A percentile compares a stretch with the other conserved stretches of the same genome.
These are phyloP conservation scores for Aspergillus melleus DNA, from an alignment of 2,329 filamentous ascomycete species.

Conservation along the genomic window DNA sequence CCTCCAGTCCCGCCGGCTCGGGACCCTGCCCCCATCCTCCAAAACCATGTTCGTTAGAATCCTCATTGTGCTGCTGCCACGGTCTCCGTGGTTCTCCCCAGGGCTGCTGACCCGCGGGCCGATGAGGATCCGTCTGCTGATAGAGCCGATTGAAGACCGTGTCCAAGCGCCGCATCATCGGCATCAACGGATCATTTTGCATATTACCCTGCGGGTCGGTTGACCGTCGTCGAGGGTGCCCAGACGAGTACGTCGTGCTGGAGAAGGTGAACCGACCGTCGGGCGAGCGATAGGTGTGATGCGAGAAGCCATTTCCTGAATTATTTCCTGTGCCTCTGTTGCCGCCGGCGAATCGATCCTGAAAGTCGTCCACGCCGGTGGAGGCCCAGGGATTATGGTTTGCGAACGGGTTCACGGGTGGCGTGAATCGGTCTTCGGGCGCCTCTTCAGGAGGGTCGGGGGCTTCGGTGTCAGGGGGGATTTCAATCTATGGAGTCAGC, in stretches of 20 bases:
- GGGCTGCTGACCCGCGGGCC: neutral
- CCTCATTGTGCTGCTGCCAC: neutral
- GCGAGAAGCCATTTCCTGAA: conserved; percentile 27
- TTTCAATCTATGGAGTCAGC: conserved; percentile 30
- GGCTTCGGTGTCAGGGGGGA: conserved; percentile 28
- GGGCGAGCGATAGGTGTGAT: conserved; percentile 46
- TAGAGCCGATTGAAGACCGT: conserved; percentile 49
- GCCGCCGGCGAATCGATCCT: conserved; percentile 37
- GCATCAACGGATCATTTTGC: conserved; percentile 30
- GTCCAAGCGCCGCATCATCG: conserved; percentile 39
- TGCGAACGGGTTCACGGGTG: conserved; percentile 35
- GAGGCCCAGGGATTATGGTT: conserved; percentile 51
- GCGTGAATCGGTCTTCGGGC: conserved; percentile 17
- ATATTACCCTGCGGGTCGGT: conserved; percentile 10
- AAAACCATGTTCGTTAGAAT: neutral
- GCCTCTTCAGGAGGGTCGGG: conserved; percentile 29
- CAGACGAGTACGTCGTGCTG: conserved; percentile 35
- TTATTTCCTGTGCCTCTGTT: conserved; percentile 2
- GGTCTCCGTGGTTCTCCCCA: neutral
- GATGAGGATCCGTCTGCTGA: conserved; percentile 9
- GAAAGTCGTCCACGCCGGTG: conserved; percentile 44
- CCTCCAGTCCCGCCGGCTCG: neutral
- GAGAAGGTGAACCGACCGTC: conserved; percentile 47
- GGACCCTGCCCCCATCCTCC: neutral
- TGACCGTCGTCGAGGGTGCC: conserved; percentile 19